A percentile compares a stretch with the other conserved stretches of the same genome.
Conservation (phyloP, 805 yeast species). For the Brettanomyces sp. region DNA sequence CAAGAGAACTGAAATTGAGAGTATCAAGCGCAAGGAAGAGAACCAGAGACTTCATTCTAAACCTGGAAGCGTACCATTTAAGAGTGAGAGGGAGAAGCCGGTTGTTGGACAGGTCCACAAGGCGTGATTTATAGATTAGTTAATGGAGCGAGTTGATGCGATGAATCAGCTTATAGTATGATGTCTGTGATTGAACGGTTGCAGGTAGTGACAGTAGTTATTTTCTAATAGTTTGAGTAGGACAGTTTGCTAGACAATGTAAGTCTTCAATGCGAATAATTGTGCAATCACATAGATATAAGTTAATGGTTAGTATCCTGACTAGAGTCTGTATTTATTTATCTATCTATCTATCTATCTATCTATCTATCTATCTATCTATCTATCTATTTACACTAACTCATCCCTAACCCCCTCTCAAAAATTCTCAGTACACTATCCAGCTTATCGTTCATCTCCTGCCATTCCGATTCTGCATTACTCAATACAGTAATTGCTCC, state of each 20-base stretch:
- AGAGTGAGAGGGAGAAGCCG: constrained; percentile 77
- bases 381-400: background rate
- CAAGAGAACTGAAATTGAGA: constrained; percentile 62
- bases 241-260: no score
- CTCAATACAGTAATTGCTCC: constrained; percentile 94
- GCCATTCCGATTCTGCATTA: constrained; percentile 78
- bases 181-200: background rate
- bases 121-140: constrained; percentile 12
- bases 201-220: background rate
- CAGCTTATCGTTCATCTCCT: constrained; percentile 78
- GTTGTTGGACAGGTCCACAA: constrained; percentile 73
- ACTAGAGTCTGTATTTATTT: no score
- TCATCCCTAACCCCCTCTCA: background rate
- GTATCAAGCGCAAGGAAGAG: constrained; percentile 72
- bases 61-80: constrained; percentile 46
- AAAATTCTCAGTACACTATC: constrained; percentile 44
- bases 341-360: no score
- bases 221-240: no score
- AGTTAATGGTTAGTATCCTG: no score
- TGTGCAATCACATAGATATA: no score
- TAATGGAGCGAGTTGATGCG: background rate
- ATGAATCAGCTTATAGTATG: no score
- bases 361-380: no score
- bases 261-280: no score
- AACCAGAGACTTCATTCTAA: constrained; percentile 76